Percentiles rank a stretch among this genome's conserved stretches.
Conservation (phyloP, 495 filamentous ascomycete species). For the Tuber microsphaerosporum region DNA sequence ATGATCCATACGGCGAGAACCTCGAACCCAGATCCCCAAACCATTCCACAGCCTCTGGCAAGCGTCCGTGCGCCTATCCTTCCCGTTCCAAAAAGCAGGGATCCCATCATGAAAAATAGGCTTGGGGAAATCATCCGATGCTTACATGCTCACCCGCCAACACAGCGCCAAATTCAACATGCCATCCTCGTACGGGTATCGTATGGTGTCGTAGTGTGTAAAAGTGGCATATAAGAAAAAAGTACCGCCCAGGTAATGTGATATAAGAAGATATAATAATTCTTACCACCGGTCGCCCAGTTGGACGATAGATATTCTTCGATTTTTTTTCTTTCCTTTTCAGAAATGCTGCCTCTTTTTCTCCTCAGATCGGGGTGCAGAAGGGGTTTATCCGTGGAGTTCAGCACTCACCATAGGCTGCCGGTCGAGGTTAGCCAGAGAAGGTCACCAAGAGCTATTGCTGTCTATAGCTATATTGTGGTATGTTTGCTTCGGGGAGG, state of each 20-base stretch:
- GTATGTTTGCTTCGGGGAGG: conserved; percentile 8
- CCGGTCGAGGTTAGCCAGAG: background rate
- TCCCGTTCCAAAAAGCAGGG: background rate
- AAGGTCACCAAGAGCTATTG: conserved; percentile 13
- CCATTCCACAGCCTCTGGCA: background rate
- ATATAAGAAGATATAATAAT: background rate
- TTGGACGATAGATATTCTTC: background rate
- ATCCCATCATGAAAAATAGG: background rate
- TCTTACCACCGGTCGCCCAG: background rate
- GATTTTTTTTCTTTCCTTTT: background rate
- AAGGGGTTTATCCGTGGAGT: background rate
- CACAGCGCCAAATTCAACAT: background rate
- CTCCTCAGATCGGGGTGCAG: background rate
- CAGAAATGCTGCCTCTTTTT: background rate
- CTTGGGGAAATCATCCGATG: background rate
- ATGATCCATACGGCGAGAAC: background rate
- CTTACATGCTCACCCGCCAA: background rate
- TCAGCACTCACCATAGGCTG: background rate
- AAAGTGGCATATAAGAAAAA: background rate
- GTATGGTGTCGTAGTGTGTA: background rate
- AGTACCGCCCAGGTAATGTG: background rate
- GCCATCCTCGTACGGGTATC: background rate
- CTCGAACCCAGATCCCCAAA: background rate
- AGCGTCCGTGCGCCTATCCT: background rate
- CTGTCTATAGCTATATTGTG: conserved; percentile 29